A percentile compares a stretch with the other conserved stretches of the same genome.
phyloP scores from a whole-genome alignment of 176 grass and related monocot genomes.

The Rhynchospora pubera region DNA sequence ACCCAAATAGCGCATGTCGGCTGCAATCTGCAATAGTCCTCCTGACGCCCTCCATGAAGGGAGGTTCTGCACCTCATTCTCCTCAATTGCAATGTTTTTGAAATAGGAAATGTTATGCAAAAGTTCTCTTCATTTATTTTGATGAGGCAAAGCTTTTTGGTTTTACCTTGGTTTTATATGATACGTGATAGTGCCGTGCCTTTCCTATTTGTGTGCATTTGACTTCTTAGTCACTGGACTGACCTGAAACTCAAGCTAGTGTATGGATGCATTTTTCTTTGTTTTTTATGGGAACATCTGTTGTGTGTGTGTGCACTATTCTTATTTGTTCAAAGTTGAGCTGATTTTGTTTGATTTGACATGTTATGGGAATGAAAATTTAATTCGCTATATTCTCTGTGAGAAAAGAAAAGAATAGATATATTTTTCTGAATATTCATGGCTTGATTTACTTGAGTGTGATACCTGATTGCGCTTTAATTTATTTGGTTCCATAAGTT shows the following conservation, averaged over 20 bases:
- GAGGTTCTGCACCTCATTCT: no score
- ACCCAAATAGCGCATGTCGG: no score
- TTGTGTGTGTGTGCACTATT: neutral
- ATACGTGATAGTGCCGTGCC: neutral
- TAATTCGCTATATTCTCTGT: neutral
- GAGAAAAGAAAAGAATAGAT: neutral
- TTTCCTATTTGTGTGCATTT: neutral
- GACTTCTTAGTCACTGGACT: neutral
- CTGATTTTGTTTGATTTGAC: neutral
- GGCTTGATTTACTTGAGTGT: neutral
- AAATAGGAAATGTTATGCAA: neutral
- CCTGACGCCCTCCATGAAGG: no score
- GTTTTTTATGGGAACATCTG: neutral
- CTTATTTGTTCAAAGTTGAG: neutral
- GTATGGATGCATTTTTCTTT: neutral
- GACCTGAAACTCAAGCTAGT: neutral
- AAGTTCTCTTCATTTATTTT: neutral
- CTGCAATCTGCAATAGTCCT: no score
- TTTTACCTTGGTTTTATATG: neutral
- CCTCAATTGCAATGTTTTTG: no score
- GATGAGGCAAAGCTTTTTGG: neutral
- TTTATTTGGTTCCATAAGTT: neutral
- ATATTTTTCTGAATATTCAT: neutral
- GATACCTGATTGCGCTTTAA: neutral
- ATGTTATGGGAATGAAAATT: neutral